These are phyloP conservation scores for Crucihimalaya himalaica DNA, from an alignment of 345 rosid genomes.

Conservation along the genomic window DNA sequence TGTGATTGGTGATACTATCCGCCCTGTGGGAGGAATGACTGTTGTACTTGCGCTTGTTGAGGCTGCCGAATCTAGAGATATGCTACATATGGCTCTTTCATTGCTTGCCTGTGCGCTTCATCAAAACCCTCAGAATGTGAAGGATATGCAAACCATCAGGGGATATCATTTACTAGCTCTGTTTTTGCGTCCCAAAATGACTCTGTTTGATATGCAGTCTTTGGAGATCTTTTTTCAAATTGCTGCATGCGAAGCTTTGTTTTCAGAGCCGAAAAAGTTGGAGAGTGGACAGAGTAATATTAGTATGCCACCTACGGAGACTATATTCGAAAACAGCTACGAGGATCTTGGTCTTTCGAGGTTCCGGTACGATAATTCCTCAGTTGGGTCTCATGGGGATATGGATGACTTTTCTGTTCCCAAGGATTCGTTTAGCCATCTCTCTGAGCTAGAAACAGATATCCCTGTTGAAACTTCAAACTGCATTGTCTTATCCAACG, in stretches of 20 bases:
- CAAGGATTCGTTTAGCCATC: slow-evolving; percentile 88
- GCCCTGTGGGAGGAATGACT: slow-evolving; percentile 87
- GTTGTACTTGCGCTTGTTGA: slow-evolving; percentile 92
- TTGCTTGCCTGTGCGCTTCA: slow-evolving; percentile 92
- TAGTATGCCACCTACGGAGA: slow-evolving; percentile 51
- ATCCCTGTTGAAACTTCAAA: slow-evolving; percentile 84
- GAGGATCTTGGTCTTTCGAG: slow-evolving; percentile 79
- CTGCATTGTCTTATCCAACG: slow-evolving; percentile 94
- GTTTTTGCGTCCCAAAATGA: slow-evolving; percentile 86
- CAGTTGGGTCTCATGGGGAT: slow-evolving; percentile 91
- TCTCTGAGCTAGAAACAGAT: slow-evolving; percentile 94
- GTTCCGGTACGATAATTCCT: slow-evolving; percentile 81
- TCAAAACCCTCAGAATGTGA: slow-evolving; percentile 94
- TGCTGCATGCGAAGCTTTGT: slow-evolving; percentile 99
- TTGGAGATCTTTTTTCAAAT: slow-evolving; percentile 95
- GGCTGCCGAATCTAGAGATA: slow-evolving; percentile 89
- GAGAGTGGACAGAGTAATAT: slow-evolving; percentile 44
- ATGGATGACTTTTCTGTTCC: slow-evolving; percentile 93
- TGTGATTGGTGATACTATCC: slow-evolving; percentile 89
- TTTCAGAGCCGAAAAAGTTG: slow-evolving; percentile 88
- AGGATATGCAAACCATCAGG: slow-evolving; percentile 93
- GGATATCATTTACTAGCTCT: slow-evolving; percentile 97
- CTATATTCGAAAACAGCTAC: slow-evolving; percentile 65
- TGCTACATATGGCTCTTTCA: slow-evolving; percentile 96
- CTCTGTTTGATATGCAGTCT: slow-evolving; percentile 91